Base-by-base conservation (phyloP, 495 filamentous ascomycete genomes). In the Hypomontagnella monticulosa region DNA sequence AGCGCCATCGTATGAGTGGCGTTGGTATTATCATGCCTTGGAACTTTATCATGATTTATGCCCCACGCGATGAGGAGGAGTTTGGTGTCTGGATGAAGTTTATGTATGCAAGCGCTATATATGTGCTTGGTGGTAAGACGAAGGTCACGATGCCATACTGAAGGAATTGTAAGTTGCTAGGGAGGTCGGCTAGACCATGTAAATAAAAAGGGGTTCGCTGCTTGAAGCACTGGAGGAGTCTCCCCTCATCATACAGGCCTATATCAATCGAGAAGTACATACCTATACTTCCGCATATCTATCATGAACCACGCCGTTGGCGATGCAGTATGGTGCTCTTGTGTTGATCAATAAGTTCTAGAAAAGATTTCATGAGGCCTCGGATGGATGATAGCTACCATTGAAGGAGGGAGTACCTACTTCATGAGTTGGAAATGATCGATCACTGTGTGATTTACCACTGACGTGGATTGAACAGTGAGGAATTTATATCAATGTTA, bases 41-140 rank as follows among this genome's bases (percentile, higher is more conserved):
- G 63, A 48, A 44, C 4, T 75, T 63, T 36, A 44, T 74, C 12
- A 54, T 77, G 69, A 23, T 77, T 0, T 77, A 77, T 43, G 73
- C 73, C 50, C 75, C 75, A 51, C 63, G 73, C 27, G 56, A 69
- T 32, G 67, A 69, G 1, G 73, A 50, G 38, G 73, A 75, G 55
- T 20, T 71, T 9, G 37, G 38, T 0, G 34, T 70, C 3, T 70
- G 74, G 68, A 61, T 63, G 38, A 53, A 57, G 55, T 67, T 77
- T n/a, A 57, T 72, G 14, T 15, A 41, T 4, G 59, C 69, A 32
- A 65, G 63, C 5, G 62, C 60, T n/a, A 33, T 43, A 23, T 69
- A 63, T 10, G 53, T 32, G 19, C 47, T 67, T 0, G 57, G 57
- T 10, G 53, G 46, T 4, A 48, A 67, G 33, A 30, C 14, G 12